Conservation (phyloP, 2,329 filamentous ascomycete genomes). For the Trichoderma harzianum region DNA sequence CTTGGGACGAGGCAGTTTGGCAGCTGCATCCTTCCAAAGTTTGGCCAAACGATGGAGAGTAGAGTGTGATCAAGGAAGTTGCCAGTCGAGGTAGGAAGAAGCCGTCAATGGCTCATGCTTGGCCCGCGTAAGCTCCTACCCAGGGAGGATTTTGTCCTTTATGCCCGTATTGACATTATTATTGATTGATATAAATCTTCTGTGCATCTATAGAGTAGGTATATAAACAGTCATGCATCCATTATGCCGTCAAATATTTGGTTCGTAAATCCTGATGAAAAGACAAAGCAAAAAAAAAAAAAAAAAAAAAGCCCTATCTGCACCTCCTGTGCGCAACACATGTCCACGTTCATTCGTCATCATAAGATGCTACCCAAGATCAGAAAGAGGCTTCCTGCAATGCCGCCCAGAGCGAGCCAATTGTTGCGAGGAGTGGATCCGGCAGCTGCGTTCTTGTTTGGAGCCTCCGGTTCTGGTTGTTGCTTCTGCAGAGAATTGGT, state of each 20-base stretch:
- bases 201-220: not conserved
- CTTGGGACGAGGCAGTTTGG: not conserved
- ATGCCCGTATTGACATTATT: not conserved
- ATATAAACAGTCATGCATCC: not conserved
- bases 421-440: not conserved
- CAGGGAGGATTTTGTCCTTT: not conserved
- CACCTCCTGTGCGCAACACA: not conserved
- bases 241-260: not conserved
- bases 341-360: not conserved
- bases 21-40: not conserved
- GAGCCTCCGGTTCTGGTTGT: slow-evolving; percentile 29
- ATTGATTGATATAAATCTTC: not conserved
- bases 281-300: not conserved
- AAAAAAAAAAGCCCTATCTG: not conserved
- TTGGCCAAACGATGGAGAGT: not conserved
- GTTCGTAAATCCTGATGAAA: not conserved
- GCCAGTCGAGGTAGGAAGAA: not conserved
- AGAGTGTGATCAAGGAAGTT: not conserved
- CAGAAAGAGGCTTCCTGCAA: slow-evolving; percentile 8
- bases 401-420: not conserved
- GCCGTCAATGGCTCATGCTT: not conserved
- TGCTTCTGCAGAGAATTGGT: slow-evolving; percentile 58
- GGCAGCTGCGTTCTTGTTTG: slow-evolving; percentile 27
- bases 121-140: not conserved
- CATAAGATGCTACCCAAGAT: not conserved